A percentile compares a stretch with the other conserved stretches of the same genome.
phyloP scores from a whole-genome alignment of 495 filamentous ascomycete genomes.

The Penicillium alfredii region DNA sequence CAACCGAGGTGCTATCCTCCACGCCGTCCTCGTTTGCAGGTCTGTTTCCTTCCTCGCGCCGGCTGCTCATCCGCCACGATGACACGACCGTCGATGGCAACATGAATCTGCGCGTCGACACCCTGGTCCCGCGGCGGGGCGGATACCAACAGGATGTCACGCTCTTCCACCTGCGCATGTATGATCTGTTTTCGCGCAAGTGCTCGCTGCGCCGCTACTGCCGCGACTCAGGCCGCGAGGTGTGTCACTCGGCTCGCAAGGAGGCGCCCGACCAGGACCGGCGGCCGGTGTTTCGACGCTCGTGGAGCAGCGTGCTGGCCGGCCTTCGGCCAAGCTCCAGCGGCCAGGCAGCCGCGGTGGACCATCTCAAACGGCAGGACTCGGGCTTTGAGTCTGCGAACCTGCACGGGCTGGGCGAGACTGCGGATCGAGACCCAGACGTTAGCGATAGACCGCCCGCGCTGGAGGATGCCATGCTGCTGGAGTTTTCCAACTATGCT shows the following conservation, averaged over 20 bases:
- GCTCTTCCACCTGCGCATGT: conserved; percentile 93
- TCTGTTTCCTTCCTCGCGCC: conserved; percentile 78
- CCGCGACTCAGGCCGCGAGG: conserved; percentile 86
- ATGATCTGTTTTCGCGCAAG: conserved; percentile 78
- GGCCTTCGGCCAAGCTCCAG: conserved; percentile 56
- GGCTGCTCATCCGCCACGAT: conserved; percentile 82
- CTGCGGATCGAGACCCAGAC: no score
- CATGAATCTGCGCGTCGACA: conserved; percentile 93
- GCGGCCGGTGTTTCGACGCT: conserved; percentile 56
- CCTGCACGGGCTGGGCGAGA: no score
- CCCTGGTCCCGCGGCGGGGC: conserved; percentile 53
- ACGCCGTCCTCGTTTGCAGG: conserved; percentile 78
- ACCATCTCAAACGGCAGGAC: conserved; percentile 41
- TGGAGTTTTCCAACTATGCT: conserved; percentile 97
- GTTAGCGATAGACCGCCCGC: conserved; percentile 10
- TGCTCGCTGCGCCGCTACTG: conserved; percentile 91
- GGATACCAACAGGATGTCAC: conserved; percentile 61
- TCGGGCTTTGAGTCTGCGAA: conserved; percentile 53
- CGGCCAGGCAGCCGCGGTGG: conserved; percentile 18
- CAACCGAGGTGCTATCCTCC: conserved; percentile 61
- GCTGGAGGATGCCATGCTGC: conserved; percentile 66
- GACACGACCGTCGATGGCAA: conserved; percentile 89
- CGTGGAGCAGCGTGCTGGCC: conserved; percentile 69
- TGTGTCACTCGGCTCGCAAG: conserved; percentile 79
- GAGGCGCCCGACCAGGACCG: conserved; percentile 43